A percentile compares a stretch with the other conserved stretches of the same genome.
Conservation (phyloP, 2,329 filamentous ascomycete genomes). For the Colletotrichum gigasporum region DNA sequence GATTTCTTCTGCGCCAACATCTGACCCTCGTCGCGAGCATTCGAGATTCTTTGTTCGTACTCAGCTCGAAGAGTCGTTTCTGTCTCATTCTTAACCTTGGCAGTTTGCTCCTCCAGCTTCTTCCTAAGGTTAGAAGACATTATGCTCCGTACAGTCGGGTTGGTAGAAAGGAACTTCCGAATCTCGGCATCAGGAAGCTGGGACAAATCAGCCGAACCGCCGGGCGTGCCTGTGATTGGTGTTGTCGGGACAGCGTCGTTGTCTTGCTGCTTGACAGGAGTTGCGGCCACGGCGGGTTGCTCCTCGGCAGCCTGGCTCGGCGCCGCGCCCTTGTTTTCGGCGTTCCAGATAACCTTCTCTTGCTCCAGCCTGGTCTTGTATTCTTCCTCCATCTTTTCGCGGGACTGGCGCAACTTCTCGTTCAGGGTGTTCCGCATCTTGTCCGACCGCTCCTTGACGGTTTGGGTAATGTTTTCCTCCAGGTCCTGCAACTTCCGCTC, state of each 20-base stretch:
- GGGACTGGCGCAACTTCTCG: constrained; percentile 76
- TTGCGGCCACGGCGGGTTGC: constrained; percentile 41
- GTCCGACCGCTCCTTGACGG: constrained; percentile 72
- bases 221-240: constrained; percentile 41
- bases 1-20: constrained; percentile 80
- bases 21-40: constrained; percentile 70
- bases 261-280: constrained; percentile 50
- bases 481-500: constrained; percentile 72
- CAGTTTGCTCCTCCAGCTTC: constrained; percentile 73
- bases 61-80: constrained; percentile 57
- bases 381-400: constrained; percentile 54
- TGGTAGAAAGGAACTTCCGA: constrained; percentile 64
- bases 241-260: constrained; percentile 46
- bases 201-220: constrained; percentile 49
- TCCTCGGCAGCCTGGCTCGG: constrained; percentile 33
- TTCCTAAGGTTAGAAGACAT: constrained; percentile 72
- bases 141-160: constrained; percentile 66
- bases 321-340: constrained; percentile 53
- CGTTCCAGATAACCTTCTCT: constrained; percentile 69
- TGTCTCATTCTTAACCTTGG: constrained; percentile 65
- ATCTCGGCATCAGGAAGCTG: constrained; percentile 64
- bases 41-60: constrained; percentile 61
- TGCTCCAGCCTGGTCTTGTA: constrained; percentile 69
- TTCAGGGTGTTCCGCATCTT: constrained; percentile 75
- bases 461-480: constrained; percentile 68